These are phyloP conservation scores for Dothistroma septosporum DNA, from an alignment of 2,329 filamentous ascomycete species.

Conservation along the genomic window DNA sequence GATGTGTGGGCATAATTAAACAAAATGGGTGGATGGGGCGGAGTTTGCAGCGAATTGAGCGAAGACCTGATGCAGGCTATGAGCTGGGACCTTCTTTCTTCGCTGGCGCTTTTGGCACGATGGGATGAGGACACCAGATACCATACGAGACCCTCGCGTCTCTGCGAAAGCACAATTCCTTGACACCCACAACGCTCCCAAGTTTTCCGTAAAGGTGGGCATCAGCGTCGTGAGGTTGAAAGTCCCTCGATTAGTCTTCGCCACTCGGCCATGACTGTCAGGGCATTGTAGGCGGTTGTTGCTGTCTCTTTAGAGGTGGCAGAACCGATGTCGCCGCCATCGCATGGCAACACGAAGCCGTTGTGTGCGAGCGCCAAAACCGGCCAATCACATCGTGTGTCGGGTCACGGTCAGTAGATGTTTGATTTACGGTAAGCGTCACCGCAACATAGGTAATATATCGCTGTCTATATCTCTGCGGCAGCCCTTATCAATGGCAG, in stretches of 20 bases:
- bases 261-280: not conserved
- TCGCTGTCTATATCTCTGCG: conserved; percentile 78
- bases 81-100: not conserved
- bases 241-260: not conserved
- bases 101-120: not conserved
- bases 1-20: conserved; percentile 6
- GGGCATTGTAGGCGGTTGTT: conserved; percentile 1
- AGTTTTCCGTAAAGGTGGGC: conserved; percentile 6
- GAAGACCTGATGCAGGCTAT: not conserved
- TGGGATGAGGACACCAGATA: not conserved
- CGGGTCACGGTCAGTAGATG: not conserved
- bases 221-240: conserved; percentile 1
- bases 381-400: not conserved
- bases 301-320: not conserved
- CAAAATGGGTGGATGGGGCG: conserved; percentile 8
- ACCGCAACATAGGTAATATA: conserved; percentile 9
- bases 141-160: not conserved
- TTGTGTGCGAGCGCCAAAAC: not conserved
- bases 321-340: not conserved
- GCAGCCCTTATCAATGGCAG: conserved; percentile 67
- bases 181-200: conserved; percentile 4
- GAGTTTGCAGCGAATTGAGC: not conserved
- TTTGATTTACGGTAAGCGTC: not conserved
- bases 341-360: not conserved
- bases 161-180: conserved; percentile 2